Percentiles rank a stretch among this genome's conserved stretches.
These are phyloP conservation scores for Taiozyma sp. DNA, from an alignment of 1,139 yeast genomes.

Conservation along the genomic window DNA sequence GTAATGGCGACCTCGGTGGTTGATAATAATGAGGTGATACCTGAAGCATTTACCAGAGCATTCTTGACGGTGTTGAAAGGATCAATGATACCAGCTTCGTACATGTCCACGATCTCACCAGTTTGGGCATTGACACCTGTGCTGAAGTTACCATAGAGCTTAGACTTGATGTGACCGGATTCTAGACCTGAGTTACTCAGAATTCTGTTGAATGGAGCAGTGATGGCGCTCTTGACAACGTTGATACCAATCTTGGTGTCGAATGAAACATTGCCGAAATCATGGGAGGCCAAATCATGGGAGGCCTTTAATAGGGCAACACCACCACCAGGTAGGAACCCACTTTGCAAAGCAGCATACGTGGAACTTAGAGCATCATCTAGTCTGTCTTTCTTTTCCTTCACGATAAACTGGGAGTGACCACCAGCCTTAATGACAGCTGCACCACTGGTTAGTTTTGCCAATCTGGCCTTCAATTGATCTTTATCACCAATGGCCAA, in stretches of 20 bases:
- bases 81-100: constrained; percentile 23
- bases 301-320: constrained; percentile 21
- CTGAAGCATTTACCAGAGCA: constrained; percentile 21
- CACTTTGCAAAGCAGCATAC: constrained; percentile 21
- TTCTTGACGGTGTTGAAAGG: constrained; percentile 22
- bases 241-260: constrained; percentile 19
- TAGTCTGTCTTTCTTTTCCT: constrained; percentile 24
- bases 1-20: constrained; percentile 25
- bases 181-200: constrained; percentile 19
- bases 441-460: constrained; percentile 22
- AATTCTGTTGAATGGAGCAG: constrained; percentile 21
- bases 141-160: constrained; percentile 11
- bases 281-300: constrained; percentile 8
- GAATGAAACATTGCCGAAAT: constrained; percentile 12
- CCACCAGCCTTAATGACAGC: constrained; percentile 26
- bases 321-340: constrained; percentile 27
- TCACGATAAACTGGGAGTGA: constrained; percentile 20
- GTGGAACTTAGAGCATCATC: constrained; percentile 25
- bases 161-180: constrained; percentile 9
- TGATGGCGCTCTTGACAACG: constrained; percentile 18
- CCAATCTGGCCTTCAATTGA: constrained; percentile 19
- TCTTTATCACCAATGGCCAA: constrained; percentile 19
- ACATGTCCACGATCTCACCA: constrained; percentile 25
- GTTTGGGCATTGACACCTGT: constrained; percentile 23
- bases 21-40: constrained; percentile 22